Evolutionary conservation across 805 yeast genomes (phyloP).

Genomic region (Sungouiozyma ichnusensis): DNA sequence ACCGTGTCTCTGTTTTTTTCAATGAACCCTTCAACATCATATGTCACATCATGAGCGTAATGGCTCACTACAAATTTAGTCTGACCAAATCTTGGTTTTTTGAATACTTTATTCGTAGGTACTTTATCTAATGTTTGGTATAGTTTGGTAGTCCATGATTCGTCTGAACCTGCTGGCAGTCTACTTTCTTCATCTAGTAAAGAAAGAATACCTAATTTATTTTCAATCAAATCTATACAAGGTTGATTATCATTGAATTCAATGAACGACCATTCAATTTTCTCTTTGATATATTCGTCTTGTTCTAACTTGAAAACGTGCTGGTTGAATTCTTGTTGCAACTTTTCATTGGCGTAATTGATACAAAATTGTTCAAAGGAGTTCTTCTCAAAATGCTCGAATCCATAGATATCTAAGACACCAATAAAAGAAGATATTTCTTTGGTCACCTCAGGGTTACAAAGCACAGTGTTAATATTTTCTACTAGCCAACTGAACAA

Average conservation of each 20-base stretch:
- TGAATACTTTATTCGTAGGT: slow-evolving; percentile 66
- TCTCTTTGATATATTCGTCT: slow-evolving; percentile 85
- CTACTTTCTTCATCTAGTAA: slow-evolving; percentile 92
- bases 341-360: slow-evolving; percentile 91
- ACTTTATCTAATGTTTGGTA: slow-evolving; percentile 74
- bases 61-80: slow-evolving; percentile 83
- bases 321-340: slow-evolving; percentile 95
- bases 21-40: slow-evolving; percentile 87
- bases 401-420: slow-evolving; percentile 94
- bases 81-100: slow-evolving; percentile 91
- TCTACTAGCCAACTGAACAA: slow-evolving; percentile 92
- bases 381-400: slow-evolving; percentile 89
- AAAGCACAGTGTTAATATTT: slow-evolving; percentile 70
- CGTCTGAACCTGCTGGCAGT: slow-evolving; percentile 86
- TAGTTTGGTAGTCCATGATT: slow-evolving; percentile 84
- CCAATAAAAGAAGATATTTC: slow-evolving; percentile 74
- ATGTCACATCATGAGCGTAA: slow-evolving; percentile 88
- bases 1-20: slow-evolving; percentile 97
- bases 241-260: slow-evolving; percentile 96
- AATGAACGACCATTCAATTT: slow-evolving; percentile 93
- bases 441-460: slow-evolving; percentile 56
- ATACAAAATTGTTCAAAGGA: slow-evolving; percentile 97
- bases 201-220: slow-evolving; percentile 76
- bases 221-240: slow-evolving; percentile 85
- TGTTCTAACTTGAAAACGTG: slow-evolving; percentile 96